Conservation (phyloP, 2,329 filamentous ascomycete genomes). For the Salinomyces thailandicus region DNA sequence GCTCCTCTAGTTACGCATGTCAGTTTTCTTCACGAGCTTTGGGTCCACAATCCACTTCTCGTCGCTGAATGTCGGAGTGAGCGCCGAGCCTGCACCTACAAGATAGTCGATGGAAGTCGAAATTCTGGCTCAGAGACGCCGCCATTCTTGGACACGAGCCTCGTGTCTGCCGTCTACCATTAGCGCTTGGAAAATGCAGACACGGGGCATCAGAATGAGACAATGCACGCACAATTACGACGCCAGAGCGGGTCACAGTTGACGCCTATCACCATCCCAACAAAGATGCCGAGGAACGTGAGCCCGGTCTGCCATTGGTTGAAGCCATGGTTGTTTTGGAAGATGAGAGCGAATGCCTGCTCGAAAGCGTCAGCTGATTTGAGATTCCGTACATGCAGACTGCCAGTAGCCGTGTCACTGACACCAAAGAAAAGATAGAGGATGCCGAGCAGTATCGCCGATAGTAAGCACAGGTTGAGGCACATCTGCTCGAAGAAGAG, state of each 20-base stretch:
- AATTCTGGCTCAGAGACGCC: conserved; percentile 73
- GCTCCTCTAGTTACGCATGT: conserved; percentile 43
- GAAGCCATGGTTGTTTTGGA: conserved; percentile 63
- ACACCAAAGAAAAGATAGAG: conserved; percentile 79
- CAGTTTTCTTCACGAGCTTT: conserved; percentile 33
- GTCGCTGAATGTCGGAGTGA: too few species aligned
- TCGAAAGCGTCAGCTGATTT: too few species aligned
- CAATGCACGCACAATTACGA: conserved; percentile 33
- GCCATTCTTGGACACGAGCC: conserved; percentile 45
- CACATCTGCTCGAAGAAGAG: conserved; percentile 69
- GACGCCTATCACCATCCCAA: conserved; percentile 58
- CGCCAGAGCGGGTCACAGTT: conserved; percentile 56
- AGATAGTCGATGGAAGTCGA: conserved; percentile 57
- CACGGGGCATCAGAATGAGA: conserved; percentile 1
- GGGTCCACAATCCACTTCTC: conserved; percentile 5
- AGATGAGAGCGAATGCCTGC: conserved; percentile 67
- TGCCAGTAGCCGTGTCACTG: conserved; percentile 1
- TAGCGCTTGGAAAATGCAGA: conserved; percentile 1
- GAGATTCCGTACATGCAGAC: too few species aligned
- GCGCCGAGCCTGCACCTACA: conserved; percentile 15
- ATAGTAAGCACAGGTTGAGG: conserved; percentile 68
- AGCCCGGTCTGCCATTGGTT: conserved; percentile 70
- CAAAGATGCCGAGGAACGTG: conserved; percentile 60
- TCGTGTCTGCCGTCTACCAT: conserved; percentile 28
- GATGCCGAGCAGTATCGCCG: conserved; percentile 75